phyloP scores from a whole-genome alignment of 2,329 filamentous ascomycete genomes.

The Fusarium miscanthi region DNA sequence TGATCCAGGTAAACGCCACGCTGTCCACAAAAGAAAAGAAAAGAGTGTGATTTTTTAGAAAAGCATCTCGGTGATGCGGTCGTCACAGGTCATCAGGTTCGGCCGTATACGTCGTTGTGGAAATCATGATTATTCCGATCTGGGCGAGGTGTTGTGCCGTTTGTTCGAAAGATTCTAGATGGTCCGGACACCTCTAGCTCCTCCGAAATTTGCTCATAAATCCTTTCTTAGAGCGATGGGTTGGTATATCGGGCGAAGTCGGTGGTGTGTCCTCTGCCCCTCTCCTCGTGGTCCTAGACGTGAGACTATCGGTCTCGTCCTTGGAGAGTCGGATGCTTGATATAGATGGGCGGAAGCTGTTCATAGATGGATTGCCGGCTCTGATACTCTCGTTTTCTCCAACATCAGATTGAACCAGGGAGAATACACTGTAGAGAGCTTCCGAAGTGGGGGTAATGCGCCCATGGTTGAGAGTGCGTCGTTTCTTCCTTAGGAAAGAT shows the following conservation, averaged over 20 bases:
- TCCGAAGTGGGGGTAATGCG: conserved; percentile 54
- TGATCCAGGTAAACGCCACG: conserved; percentile 36
- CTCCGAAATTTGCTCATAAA: conserved; percentile 43
- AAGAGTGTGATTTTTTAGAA: neutral
- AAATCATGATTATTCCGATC: conserved; percentile 21
- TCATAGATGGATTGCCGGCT: conserved; percentile 42
- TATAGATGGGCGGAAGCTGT: conserved; percentile 48
- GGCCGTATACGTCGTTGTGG: conserved; percentile 36
- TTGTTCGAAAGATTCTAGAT: conserved; percentile 11
- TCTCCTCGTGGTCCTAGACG: conserved; percentile 40
- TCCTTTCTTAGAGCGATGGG: conserved; percentile 45
- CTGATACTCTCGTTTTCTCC: conserved; percentile 39
- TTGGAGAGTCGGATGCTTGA: conserved; percentile 50
- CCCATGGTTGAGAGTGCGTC: conserved; percentile 58
- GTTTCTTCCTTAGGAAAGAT: conserved; percentile 60
- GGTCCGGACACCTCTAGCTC: conserved; percentile 28
- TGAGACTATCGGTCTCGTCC: conserved; percentile 55
- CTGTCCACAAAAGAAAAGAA: conserved; percentile 33
- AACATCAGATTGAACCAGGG: conserved; percentile 45
- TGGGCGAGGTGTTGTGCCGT: conserved; percentile 17
- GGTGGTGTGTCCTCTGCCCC: conserved; percentile 51
- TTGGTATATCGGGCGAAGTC: conserved; percentile 50
- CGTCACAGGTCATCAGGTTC: conserved; percentile 35
- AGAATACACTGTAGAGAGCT: conserved; percentile 49
- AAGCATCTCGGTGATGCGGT: conserved; percentile 30